Evolutionary conservation across 441 rosid species (phyloP).

Genomic region (Iberis amara): DNA sequence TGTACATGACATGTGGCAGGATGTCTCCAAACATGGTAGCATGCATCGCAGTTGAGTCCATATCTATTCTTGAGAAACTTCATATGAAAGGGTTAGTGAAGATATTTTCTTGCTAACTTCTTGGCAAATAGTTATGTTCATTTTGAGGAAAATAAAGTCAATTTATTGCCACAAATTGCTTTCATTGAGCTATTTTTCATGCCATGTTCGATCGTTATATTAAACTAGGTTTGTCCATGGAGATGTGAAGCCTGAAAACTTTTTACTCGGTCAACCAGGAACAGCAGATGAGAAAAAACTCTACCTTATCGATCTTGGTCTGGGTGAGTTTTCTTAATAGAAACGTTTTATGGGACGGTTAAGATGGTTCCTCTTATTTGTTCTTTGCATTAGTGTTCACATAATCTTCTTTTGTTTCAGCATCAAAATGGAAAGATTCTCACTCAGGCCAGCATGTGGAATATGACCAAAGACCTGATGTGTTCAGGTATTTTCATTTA

Average conservation of each 20-base stretch:
- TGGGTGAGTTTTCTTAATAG: slow-evolving; percentile 47
- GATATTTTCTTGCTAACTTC: not conserved
- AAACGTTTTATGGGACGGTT: too few relatives aligned
- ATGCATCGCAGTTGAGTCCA: slow-evolving; percentile 93
- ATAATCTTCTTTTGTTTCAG: slow-evolving; percentile 38
- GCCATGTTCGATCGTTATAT: slow-evolving; percentile 22
- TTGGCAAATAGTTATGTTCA: too few relatives aligned
- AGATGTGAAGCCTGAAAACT: slow-evolving; percentile 92
- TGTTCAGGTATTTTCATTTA: slow-evolving; percentile 56
- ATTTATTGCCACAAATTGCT: not conserved
- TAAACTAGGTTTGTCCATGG: slow-evolving; percentile 84
- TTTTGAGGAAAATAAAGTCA: not conserved
- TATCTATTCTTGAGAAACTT: slow-evolving; percentile 89
- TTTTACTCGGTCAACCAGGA: slow-evolving; percentile 91
- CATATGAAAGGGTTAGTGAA: slow-evolving; percentile 71
- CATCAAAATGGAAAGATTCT: slow-evolving; percentile 90
- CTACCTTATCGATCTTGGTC: slow-evolving; percentile 88
- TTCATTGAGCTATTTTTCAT: slow-evolving; percentile 18
- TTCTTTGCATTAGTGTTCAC: not conserved
- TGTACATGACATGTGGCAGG: slow-evolving; percentile 39
- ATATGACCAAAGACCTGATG: slow-evolving; percentile 92
- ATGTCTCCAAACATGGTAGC: slow-evolving; percentile 86
- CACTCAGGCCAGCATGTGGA: slow-evolving; percentile 86
- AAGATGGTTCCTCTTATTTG: too few relatives aligned
- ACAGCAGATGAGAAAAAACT: slow-evolving; percentile 81